phyloP scores from a whole-genome alignment of 768 basidiomycete species.

The Candolleomyces aberdarensis region DNA sequence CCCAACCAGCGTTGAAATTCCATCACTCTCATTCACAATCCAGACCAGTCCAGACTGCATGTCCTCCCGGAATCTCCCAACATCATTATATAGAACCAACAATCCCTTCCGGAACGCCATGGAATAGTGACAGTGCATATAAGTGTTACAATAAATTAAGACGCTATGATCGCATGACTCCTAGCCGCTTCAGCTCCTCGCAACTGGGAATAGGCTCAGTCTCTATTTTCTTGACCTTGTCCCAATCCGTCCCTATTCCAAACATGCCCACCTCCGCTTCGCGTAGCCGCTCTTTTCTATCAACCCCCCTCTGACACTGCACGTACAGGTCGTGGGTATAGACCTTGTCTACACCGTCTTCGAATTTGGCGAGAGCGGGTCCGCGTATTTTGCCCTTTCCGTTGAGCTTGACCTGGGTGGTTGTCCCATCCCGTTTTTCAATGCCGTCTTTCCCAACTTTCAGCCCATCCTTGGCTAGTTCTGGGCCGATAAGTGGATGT shows the following conservation, averaged over 20 bases:
- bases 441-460: slow-evolving; percentile 31
- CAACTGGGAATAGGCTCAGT: slow-evolving; percentile 71
- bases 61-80: neutral
- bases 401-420: slow-evolving; percentile 12
- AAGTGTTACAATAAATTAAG: slow-evolving; percentile 21
- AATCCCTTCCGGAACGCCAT: neutral
- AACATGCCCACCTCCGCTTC: slow-evolving; percentile 84
- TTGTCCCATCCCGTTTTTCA: slow-evolving; percentile 15
- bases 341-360: slow-evolving; percentile 68
- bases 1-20: neutral
- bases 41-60: slow-evolving; percentile 9
- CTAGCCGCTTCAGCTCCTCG: slow-evolving; percentile 67
- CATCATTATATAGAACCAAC: neutral
- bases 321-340: slow-evolving; percentile 70
- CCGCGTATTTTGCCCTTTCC: slow-evolving; percentile 39
- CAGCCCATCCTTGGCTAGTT: slow-evolving; percentile 52
- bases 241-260: slow-evolving; percentile 91
- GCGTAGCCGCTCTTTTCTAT: slow-evolving; percentile 65
- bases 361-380: slow-evolving; percentile 58
- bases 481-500: slow-evolving; percentile 75
- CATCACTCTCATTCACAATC: slow-evolving; percentile 7
- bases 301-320: slow-evolving; percentile 68
- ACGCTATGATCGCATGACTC: slow-evolving; percentile 35
- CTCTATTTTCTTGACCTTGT: slow-evolving; percentile 75
- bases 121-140: neutral